phyloP scores from a whole-genome alignment of 1,139 yeast genomes.

The Saccharomyces uvarum region DNA sequence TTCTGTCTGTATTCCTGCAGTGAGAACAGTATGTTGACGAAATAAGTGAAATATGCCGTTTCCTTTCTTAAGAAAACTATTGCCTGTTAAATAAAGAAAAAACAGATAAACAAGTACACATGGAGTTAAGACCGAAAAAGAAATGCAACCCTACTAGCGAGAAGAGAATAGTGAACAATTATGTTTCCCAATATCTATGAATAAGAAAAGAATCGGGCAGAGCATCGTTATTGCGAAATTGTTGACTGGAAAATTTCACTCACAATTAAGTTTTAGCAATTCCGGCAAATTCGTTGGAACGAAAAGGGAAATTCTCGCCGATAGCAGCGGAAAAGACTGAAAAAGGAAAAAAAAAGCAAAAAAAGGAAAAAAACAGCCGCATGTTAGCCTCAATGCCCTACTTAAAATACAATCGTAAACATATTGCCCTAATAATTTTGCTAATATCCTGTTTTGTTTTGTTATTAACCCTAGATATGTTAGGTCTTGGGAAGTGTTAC shows the following conservation, averaged over 20 bases:
- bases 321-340: background rate
- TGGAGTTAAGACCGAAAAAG: background rate
- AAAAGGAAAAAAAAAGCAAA: background rate
- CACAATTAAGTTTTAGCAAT: background rate
- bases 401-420: too few relatives aligned
- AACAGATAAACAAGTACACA: background rate
- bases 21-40: background rate
- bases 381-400: background rate
- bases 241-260: background rate
- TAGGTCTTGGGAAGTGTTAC: background rate
- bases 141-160: background rate
- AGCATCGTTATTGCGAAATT: background rate
- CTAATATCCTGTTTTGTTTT: background rate
- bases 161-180: background rate
- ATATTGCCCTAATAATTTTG: background rate
- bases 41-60: background rate
- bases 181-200: background rate
- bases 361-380: background rate
- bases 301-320: background rate
- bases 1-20: background rate
- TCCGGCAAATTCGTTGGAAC: background rate
- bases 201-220: background rate
- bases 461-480: background rate
- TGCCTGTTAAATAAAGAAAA: background rate
- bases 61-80: background rate